Evolutionary conservation across 805 yeast species (phyloP).

Genomic region (Torulaspora delbrueckii): DNA sequence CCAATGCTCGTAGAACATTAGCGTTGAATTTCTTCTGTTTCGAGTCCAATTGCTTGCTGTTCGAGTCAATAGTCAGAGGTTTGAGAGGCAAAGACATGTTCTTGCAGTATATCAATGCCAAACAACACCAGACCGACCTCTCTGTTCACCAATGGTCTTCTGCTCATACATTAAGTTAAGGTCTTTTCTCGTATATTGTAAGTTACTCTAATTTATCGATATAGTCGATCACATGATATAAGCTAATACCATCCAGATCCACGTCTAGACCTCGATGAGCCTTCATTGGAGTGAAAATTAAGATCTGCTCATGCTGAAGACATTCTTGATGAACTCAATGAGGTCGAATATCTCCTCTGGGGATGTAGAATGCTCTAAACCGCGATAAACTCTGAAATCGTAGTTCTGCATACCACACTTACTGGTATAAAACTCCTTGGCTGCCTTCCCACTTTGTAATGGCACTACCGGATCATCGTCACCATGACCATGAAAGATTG

Average conservation of each 20-base stretch:
- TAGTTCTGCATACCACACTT: slow-evolving; percentile 42
- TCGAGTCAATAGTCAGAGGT: slow-evolving; percentile 32
- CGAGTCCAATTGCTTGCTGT: slow-evolving; percentile 40
- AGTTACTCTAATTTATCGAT: not conserved
- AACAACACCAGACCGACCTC: not conserved
- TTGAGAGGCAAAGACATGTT: slow-evolving; percentile 34
- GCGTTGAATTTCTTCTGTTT: slow-evolving; percentile 64
- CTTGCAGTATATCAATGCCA: not conserved
- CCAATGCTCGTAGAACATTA: slow-evolving; percentile 68
- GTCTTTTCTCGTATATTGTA: not conserved
- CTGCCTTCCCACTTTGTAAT: slow-evolving; percentile 32
- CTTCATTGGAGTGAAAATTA: not conserved
- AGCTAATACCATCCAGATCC: not conserved
- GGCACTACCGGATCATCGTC: slow-evolving; percentile 63
- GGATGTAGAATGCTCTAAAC: slow-evolving; percentile 62
- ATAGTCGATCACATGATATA: slow-evolving; percentile 8
- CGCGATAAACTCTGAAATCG: slow-evolving; percentile 51
- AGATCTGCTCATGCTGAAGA: not conserved
- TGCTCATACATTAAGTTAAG: not conserved
- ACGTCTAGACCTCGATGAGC: not conserved
- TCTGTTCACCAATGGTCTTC: not conserved
- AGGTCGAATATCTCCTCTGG: slow-evolving; percentile 63
- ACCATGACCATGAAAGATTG: slow-evolving; percentile 88
- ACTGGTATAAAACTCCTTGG: slow-evolving; percentile 41
- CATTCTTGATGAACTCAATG: slow-evolving; percentile 40